Evolutionary conservation across 2,329 filamentous ascomycete genomes (phyloP).

Genomic region (Exserohilum turcica): DNA sequence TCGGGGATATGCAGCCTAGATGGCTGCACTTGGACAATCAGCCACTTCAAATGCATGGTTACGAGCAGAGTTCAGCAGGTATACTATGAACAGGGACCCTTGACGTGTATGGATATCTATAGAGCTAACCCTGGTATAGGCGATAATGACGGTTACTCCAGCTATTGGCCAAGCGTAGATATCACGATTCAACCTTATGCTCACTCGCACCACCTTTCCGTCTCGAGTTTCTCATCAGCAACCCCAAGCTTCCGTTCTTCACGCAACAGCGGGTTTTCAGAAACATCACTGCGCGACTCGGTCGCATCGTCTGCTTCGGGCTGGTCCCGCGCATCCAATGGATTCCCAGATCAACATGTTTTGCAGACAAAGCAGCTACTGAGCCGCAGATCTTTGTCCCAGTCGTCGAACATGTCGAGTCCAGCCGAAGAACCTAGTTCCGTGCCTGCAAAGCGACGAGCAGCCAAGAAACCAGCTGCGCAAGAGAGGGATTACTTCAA

Average conservation of each 20-base stretch:
- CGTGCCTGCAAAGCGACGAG: slow-evolving; percentile 5
- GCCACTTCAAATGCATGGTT: not conserved
- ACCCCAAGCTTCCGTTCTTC: slow-evolving; percentile 25
- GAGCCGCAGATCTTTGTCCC: slow-evolving; percentile 5
- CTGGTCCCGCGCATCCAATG: slow-evolving; percentile 25
- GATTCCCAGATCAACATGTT: slow-evolving; percentile 17
- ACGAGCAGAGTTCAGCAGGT: slow-evolving; percentile 2
- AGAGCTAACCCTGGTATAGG: slow-evolving; percentile 16
- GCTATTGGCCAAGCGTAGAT: slow-evolving; percentile 13
- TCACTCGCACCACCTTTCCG: slow-evolving; percentile 23
- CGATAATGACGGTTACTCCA: slow-evolving; percentile 7
- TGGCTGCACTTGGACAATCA: slow-evolving; percentile 1
- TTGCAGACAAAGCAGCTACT: slow-evolving; percentile 17
- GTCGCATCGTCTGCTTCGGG: slow-evolving; percentile 30
- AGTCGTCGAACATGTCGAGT: slow-evolving; percentile 2
- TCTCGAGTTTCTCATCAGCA: slow-evolving; percentile 27
- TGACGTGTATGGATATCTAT: not conserved
- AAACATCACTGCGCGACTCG: slow-evolving; percentile 24
- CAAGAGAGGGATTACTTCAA: slow-evolving; percentile 32
- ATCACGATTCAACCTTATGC: slow-evolving; percentile 7
- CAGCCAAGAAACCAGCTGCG: slow-evolving; percentile 10
- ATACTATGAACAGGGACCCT: no score
- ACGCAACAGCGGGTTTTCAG: slow-evolving; percentile 25
- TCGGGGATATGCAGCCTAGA: not conserved
- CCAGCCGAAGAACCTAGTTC: slow-evolving; percentile 6